Conservation (phyloP, 257 asterid genomes). For the Nicotiana undulata region DNA sequence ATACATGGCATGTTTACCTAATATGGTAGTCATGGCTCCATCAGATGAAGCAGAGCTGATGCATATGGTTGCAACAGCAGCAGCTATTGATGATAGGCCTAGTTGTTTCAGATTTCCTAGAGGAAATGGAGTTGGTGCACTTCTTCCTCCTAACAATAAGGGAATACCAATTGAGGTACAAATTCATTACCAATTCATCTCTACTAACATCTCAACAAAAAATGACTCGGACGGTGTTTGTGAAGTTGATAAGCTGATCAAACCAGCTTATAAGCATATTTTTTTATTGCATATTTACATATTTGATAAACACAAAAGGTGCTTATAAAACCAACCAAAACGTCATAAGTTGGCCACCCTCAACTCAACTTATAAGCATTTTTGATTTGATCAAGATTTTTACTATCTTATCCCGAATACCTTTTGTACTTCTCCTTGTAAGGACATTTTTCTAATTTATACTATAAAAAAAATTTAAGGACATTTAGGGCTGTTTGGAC, state of each 20-base stretch:
- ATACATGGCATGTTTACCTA: slow-evolving; percentile 78
- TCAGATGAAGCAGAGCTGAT: slow-evolving; percentile 76
- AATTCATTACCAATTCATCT: not conserved
- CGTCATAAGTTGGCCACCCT: not conserved
- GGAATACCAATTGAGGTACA: slow-evolving; percentile 65
- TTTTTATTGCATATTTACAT: not conserved
- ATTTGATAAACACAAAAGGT: not conserved
- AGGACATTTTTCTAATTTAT: not conserved
- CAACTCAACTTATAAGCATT: not conserved
- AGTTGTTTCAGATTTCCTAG: slow-evolving; percentile 71
- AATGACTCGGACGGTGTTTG: not conserved
- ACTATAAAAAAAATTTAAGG: not conserved
- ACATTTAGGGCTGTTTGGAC: no score
- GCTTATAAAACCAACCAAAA: not conserved
- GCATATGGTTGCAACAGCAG: slow-evolving; percentile 88
- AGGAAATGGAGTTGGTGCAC: slow-evolving; percentile 59
- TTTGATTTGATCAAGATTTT: not conserved
- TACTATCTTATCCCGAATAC: not conserved
- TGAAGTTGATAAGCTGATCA: not conserved
- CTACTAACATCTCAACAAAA: not conserved
- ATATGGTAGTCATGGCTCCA: slow-evolving; percentile 89
- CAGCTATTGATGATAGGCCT: slow-evolving; percentile 63
- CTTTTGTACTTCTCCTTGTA: not conserved
- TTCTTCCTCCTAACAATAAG: slow-evolving; percentile 43
- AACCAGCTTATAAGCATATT: not conserved